Conservation (phyloP, 768 basidiomycete genomes). For the Calvatia gigantea region DNA sequence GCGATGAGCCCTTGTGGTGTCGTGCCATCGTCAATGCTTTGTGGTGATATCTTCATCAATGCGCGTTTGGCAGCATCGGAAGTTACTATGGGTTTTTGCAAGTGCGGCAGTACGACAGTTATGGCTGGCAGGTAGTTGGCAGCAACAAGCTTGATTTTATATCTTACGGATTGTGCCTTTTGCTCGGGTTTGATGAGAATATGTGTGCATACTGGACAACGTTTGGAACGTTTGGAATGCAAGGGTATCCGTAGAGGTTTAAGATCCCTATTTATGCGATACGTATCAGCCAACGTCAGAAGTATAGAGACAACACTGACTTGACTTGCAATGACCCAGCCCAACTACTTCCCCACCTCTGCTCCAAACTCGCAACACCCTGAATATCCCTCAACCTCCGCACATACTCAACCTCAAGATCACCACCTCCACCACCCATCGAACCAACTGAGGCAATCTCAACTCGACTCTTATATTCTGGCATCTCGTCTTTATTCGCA, state of each 20-base stretch:
- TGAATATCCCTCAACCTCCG: conserved; percentile 55
- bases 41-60: conserved; percentile 34
- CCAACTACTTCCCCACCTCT: conserved; percentile 85
- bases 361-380: conserved; percentile 69
- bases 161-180: conserved; percentile 90
- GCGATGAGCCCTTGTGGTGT: conserved; percentile 52
- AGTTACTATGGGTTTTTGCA: conserved; percentile 33
- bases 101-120: conserved; percentile 63
- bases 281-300: neutral
- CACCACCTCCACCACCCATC: conserved; percentile 56
- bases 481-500: conserved; percentile 71
- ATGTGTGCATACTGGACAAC: conserved; percentile 91
- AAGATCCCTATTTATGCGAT: conserved; percentile 63
- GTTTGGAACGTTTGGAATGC: conserved; percentile 92
- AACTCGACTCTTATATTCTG: conserved; percentile 70
- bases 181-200: conserved; percentile 98
- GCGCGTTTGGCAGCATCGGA: conserved; percentile 39
- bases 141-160: conserved; percentile 97
- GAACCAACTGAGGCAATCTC: conserved; percentile 56
- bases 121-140: conserved; percentile 92
- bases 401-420: conserved; percentile 70
- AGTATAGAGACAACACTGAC: conserved; percentile 38
- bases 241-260: conserved; percentile 89
- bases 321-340: conserved; percentile 55
- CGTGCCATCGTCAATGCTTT: conserved; percentile 36